A percentile compares a stretch with the other conserved stretches of the same genome.
These are phyloP conservation scores for Phaeosphaeriaceae sp. DNA, from an alignment of 2,329 filamentous ascomycete species.

Conservation along the genomic window DNA sequence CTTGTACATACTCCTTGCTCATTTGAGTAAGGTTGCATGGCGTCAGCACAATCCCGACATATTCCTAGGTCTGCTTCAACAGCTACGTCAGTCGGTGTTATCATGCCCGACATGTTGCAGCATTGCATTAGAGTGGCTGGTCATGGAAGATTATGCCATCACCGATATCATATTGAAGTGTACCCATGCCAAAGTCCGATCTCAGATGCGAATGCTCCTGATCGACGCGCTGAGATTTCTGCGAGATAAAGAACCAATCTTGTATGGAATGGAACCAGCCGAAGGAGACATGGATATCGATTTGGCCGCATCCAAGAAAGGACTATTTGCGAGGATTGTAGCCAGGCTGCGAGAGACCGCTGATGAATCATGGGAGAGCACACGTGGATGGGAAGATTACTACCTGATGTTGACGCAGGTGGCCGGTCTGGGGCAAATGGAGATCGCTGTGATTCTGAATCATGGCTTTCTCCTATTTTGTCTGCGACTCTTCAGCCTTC, in stretches of 20 bases:
- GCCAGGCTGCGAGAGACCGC: slow-evolving; percentile 28
- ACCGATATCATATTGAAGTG: slow-evolving; percentile 63
- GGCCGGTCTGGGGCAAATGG: slow-evolving; percentile 34
- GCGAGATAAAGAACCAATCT: slow-evolving; percentile 39
- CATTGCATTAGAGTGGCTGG: slow-evolving; percentile 68
- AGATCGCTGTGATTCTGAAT: slow-evolving; percentile 37
- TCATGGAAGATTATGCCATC: slow-evolving; percentile 62
- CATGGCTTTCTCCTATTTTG: slow-evolving; percentile 37
- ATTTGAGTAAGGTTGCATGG: slow-evolving; percentile 78
- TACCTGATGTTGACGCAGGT: slow-evolving; percentile 41
- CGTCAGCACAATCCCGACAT: slow-evolving; percentile 73
- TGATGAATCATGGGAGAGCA: slow-evolving; percentile 25
- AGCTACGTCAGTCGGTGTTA: slow-evolving; percentile 62
- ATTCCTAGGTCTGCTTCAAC: slow-evolving; percentile 62
- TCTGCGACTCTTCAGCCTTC: slow-evolving; percentile 38
- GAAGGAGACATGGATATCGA: slow-evolving; percentile 39
- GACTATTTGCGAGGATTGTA: slow-evolving; percentile 25
- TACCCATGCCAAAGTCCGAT: slow-evolving; percentile 36
- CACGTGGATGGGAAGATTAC: slow-evolving; percentile 46
- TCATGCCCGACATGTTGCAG: slow-evolving; percentile 61
- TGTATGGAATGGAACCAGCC: slow-evolving; percentile 34
- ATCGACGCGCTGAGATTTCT: slow-evolving; percentile 39
- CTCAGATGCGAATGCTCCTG: slow-evolving; percentile 36
- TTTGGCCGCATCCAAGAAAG: slow-evolving; percentile 11
- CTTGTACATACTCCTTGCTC: slow-evolving; percentile 65